Evolutionary conservation across 441 rosid species (phyloP), one percentile per base, ranked within the genome.

Genomic region (Monsonia emarginata): DNA sequence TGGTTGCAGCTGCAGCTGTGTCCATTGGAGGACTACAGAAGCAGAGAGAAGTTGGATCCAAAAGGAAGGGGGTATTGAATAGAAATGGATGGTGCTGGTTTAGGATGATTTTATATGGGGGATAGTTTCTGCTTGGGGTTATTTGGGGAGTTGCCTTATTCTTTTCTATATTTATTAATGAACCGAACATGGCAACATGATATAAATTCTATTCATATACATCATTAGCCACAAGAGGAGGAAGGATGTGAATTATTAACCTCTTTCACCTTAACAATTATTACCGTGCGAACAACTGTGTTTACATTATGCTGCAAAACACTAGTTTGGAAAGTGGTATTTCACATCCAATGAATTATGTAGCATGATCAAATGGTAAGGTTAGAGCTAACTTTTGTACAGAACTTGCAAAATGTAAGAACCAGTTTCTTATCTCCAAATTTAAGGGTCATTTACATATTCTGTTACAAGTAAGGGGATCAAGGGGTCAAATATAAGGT

Each of bases 11-110:
- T 63, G 24, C 48, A 42, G 71, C 60, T 68, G 71, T 14, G 38
- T 62, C 63, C 67, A 52, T 50, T 52, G 25, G 57, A 52, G 63
- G 56, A 62, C 67, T 54, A 4, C 19, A 50, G 67, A 62, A 19
- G 67, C 8, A 22, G 18, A 10, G 9, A 54, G 19, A 14, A 50
- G 38, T 14, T 62, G 36, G 18, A 63, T 36, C 62, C 6, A 30
- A n/a, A n/a, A 31, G 52, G 60, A 68, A 21, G 52, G n/a, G n/a
- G n/a, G n/a, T n/a, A n/a, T n/a, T n/a, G n/a, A n/a, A 22, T 30
- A 46, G 38, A 31, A 16, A 34, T 21, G n/a, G 63, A 36, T 27
- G 28, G 16, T 61, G 61, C 72, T 44, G 63, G 61, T 50, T 62
- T 26, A 18, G 16, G 4, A 18, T 52, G 54, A 14, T 60, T 60